Evolutionary conservation across 1,284 basidiomycete species (phyloP), one percentile per base, ranked within the genome.

Genomic region (Pseudozyma thailandica): DNA sequence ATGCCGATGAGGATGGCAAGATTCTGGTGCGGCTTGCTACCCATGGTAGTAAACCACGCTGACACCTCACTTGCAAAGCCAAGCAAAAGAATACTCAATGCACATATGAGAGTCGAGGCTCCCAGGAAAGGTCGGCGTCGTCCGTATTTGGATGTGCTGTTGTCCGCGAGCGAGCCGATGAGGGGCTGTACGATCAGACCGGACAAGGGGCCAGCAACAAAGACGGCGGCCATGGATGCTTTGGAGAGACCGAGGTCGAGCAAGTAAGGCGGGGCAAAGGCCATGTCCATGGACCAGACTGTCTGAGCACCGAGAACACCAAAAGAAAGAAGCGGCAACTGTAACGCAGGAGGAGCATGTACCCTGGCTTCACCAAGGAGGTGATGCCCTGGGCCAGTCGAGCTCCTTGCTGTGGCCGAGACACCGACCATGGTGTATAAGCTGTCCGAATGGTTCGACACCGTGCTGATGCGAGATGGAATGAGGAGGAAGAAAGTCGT

Each of bases 1-100:
- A 97, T 88, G 15, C 94, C 95, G 10, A 96, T 86, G 70, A 86
- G 88, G 47, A 94, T 88, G 1, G 91, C 90, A 25, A 92, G 82
- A 50, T 41, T 27, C 2, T 26, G 9, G 59, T 74, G 31, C 50
- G 74, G 9, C 30, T 62, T 15, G 45, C 38, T 6, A 54, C 53
- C 33, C 66, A 65, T 4, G 1, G 48, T 39, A 7, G 56, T 28
- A 7, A 73, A 52, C 42, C 35, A 54, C 12, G 46, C 65, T 0
- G 82, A 81, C 9, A 83, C 51, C 41, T 82, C 75, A 27, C 71
- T 54, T 2, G 80, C 72, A 53, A 78, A 84, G 1, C 80, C 83
- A 16, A 84, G 78, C 9, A 80, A 45, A 7, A 83, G 53, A 27
- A 84, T 71, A 9, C 75, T 69, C 15, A 78, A n/a, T 39, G 75